Base-by-base conservation (phyloP, 1,284 basidiomycete genomes). In the Xerocomus amazonicus region DNA sequence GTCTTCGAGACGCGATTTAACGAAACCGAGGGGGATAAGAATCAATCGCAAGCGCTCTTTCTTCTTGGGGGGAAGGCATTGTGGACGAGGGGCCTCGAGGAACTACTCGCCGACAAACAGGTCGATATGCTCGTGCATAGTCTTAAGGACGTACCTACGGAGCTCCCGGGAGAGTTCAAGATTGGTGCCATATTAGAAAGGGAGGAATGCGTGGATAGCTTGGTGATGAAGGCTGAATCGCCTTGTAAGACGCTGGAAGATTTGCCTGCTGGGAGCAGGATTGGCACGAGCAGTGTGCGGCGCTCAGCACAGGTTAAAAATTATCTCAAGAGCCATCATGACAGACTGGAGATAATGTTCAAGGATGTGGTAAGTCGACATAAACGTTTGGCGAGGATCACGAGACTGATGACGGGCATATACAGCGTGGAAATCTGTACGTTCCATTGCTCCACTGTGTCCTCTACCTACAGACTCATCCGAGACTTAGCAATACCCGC, bases 31-130 rank as follows among this genome's bases (percentile, higher is more conserved):
- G 96, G 95, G 9, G 97, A 99, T 72, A 87, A 89, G 59, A 96
- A 98, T 63, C 87, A 94, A 68, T 85, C 81, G 0, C 83, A 88
- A 56, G 85, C 90, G 6, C 73, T 91, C 14, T 90, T 89, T 66
- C 73, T 87, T 17, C 70, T 90, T n/a, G 88, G 85, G 19, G 90
- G 90, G 13, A 93, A 95, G 69, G 84, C 89, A 0, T 73, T 98
- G 14, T 98, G 95, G 95, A 97, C 95, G 28, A 90, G 92, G 65
- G 95, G 97, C 65, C 83, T 98, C 52, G 95, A 98, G 67, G 87
- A 88, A 17, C 84, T 88, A 23, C 75, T 98, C 47, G 75, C 80
- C 39, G 77, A 83, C 36, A 75, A 79, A 16, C 73, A 76, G 10
- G 90, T 97, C 46, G 97, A 99, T 67, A 85, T 97, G 74, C 84